phyloP scores from a whole-genome alignment of 139 green algal genomes.

The Haematococcus sp. region DNA sequence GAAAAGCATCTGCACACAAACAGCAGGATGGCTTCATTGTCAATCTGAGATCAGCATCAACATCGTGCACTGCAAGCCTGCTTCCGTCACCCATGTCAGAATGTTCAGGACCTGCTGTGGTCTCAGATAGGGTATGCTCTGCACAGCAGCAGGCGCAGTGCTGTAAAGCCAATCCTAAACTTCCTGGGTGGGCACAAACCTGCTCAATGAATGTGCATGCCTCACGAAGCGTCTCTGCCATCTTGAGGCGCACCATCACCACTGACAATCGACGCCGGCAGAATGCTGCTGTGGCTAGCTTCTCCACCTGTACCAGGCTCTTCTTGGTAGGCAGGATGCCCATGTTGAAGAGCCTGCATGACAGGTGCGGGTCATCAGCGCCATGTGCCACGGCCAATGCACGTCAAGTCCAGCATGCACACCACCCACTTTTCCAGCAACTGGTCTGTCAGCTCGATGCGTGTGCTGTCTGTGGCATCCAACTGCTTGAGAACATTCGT shows the following conservation, averaged over 20 bases:
- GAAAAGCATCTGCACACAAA: slow-evolving; percentile 2
- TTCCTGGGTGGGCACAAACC: too few species aligned
- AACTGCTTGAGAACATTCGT: slow-evolving; percentile 74
- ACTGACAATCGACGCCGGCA: slow-evolving; percentile 88
- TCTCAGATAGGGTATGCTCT: too few species aligned
- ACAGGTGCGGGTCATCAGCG: background rate
- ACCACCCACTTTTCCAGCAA: slow-evolving; percentile 90
- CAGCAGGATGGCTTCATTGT: too few species aligned
- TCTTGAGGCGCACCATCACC: slow-evolving; percentile 91
- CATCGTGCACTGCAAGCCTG: too few species aligned
- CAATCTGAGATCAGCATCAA: too few species aligned
- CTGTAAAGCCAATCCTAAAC: too few species aligned
- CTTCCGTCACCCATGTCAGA: too few species aligned
- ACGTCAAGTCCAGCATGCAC: too few species aligned
- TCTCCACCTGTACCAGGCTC: slow-evolving; percentile 89
- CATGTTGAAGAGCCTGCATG: slow-evolving; percentile 92
- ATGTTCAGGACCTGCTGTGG: too few species aligned
- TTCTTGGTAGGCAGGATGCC: slow-evolving; percentile 91
- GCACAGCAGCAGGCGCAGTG: too few species aligned
- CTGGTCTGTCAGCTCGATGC: slow-evolving; percentile 93
- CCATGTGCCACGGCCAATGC: background rate
- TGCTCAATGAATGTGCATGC: slow-evolving; percentile 95
- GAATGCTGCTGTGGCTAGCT: slow-evolving; percentile 88
- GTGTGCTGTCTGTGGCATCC: slow-evolving; percentile 73
- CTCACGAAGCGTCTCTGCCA: slow-evolving; percentile 90